Conservation (phyloP, 257 asterid genomes). For the Plectranthus barbatus region DNA sequence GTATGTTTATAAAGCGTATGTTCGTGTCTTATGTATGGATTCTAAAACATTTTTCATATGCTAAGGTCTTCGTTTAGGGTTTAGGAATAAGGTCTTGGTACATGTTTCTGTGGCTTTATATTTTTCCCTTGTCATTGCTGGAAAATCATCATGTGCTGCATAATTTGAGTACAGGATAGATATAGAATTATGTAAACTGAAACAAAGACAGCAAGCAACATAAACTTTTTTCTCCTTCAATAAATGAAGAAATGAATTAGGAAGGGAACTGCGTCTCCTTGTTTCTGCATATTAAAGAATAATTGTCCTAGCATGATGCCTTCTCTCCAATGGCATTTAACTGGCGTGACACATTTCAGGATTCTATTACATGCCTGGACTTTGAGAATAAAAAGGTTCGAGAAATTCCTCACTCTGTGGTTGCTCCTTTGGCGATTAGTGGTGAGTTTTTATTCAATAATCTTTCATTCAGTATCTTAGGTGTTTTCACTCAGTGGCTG, state of each 20-base stretch:
- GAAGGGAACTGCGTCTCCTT: not conserved
- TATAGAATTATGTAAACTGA: not conserved
- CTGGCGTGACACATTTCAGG: constrained; percentile 34
- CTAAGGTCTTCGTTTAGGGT: too few species aligned
- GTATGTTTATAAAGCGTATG: not conserved
- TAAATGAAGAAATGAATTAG: not conserved
- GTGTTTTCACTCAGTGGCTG: not conserved
- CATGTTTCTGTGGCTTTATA: constrained; percentile 1
- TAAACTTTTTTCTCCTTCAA: not conserved
- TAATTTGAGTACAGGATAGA: not conserved
- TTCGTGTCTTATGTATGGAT: not conserved
- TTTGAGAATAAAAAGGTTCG: constrained; percentile 78
- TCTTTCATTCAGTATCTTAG: not conserved
- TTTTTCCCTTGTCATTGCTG: not conserved
- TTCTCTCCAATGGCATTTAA: not conserved
- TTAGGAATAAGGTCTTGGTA: too few species aligned
- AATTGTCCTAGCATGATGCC: not conserved
- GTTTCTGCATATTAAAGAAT: not conserved
- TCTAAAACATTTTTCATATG: not conserved
- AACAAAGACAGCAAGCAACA: not conserved
- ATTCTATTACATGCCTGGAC: constrained; percentile 36
- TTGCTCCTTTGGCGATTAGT: constrained; percentile 89
- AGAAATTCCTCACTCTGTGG: constrained; percentile 61
- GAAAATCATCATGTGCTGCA: not conserved
- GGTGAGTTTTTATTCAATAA: constrained; percentile 42